Base-by-base conservation (phyloP, 2,329 filamentous ascomycete genomes). In the Paracoccidioides brasiliensis region DNA sequence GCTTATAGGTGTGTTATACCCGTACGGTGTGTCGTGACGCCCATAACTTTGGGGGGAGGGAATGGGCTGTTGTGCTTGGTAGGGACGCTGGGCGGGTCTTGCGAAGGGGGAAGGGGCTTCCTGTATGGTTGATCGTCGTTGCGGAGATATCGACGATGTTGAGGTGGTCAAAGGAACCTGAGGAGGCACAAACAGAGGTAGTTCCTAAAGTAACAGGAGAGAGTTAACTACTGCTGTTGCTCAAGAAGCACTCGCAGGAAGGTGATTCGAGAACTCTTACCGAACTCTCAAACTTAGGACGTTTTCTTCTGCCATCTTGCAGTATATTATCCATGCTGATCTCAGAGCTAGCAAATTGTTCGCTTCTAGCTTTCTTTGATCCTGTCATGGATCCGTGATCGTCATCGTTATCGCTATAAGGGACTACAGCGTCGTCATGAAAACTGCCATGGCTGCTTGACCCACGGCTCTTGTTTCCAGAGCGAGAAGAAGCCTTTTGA, bases 311-410 rank as follows among this genome's bases (percentile, higher is more conserved):
- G 62, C 91, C 90, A 67, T 94, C 93, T 73, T 97, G 91, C 59
- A 98, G 87, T 71, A 98, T 97, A 69, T 98, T 98, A 64, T 96
- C 90, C 63, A 96, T 82, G 69, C 91, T 97, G 67, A 98, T 98
- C 64, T 98, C 93, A 14, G 93, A 95, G 69, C 89, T 96, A 51
- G 88, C 90, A 65, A 95, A 82, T 61, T 89, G 86, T 65, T 96
- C 90, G 61, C 78, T 83, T 70, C 88, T 90, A 64, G 80, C 81
- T 69, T 86, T 86, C 65, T 86, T 84, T 57, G 85, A 85, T 62
- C 80, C 80, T 14, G 78, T 77, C 52, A 86, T 79, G 55, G 88
- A 90, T 62, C 82, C 85, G 59, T 86, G 81, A 33, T 84, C 88
- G 58, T 84, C 86, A 62, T 95, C 90, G 63, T 87, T 90, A 70